Base-by-base conservation (phyloP, 2,329 filamentous ascomycete species). In the Dendrostoma leiphaemia region DNA sequence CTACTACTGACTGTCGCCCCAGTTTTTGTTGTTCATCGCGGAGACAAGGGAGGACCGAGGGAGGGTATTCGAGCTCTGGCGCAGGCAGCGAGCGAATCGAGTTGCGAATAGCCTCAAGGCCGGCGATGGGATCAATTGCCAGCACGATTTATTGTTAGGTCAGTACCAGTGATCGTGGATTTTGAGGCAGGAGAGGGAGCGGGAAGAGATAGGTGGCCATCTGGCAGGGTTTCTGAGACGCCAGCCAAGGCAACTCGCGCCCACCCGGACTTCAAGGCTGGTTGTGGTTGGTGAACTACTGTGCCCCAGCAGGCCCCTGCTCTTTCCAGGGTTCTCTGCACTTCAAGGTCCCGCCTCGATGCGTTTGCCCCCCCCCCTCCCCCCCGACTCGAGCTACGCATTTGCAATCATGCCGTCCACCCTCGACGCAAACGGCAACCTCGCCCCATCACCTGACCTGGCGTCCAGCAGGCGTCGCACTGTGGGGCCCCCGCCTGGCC, bases 1-100 rank as follows among this genome's bases (percentile, higher is more conserved):
- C 34, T 38, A 59, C 48, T 51, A 59, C 48, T 51, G 44, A 58
- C 55, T 59, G 35, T 59, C 57, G 47, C 53, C 53, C 57, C 57
- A 59, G 24, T 56, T 59, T 48, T 59, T 59, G 53, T 44, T 57
- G 47, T 47, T 59, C 57, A 59, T 59, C 19, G 23, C 56, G 38
- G 24, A 35, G 49, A 41, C 37, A 21, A 41, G 37, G 40, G 43
- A n/a, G n/a, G n/a, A n/a, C n/a, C n/a, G 29, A 19, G 13, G 19
- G 44, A n/a, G 44, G 34, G 19, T n/a, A 46, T 24, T 19, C 29
- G 44, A 21, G 26, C 44, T 31, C 32, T 19, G 26, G 28, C 17
- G 28, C 34, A 41, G 43, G 43, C 51, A 40, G 28, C n/a, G 35
- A 51, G 46, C 47, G 41, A 23, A 17, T 29, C 9, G 37, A 23